Base-by-base conservation (phyloP, 768 basidiomycete species). In the Podaxis rugospora region DNA sequence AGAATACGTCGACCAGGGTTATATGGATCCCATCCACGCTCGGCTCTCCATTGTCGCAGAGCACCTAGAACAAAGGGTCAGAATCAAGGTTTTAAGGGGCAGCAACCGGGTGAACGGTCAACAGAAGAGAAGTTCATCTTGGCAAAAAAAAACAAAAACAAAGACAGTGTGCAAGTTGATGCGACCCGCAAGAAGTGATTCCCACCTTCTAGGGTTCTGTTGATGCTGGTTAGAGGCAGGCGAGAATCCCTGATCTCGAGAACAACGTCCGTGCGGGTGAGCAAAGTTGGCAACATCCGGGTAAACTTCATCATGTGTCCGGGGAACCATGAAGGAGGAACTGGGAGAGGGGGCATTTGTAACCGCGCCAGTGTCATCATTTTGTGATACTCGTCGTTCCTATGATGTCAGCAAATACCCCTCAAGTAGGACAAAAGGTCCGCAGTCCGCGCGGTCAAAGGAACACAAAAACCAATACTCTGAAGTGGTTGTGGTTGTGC, bases 261-360 rank as follows among this genome's bases (percentile, higher is more conserved):
- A 54, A 98, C 92, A 58, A 98, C 86, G 68, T 95, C 90, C 36
- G 92, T 93, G 63, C 87, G 86, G 35, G 87, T 83, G 44, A 98
- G 82, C 61, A 94, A 77, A 18, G 81, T 75, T 18, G 93, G 92
- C 46, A 97, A 78, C 70, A 84, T 83, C 63, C 87, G 82, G 46
- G 87, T 83, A 71, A 96, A 96, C 68, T 87, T 84, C 74, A 86
- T 88, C 95, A 97, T 98, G 74, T 98, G 95, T 36, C 95, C 95
- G 25, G 93, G 93, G 76, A 89, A 96, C 94, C 94, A 97, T 80
- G 94, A 95, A 55, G 89, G 89, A 32, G 92, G 87, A 50, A 77
- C 74, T 47, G 90, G 86, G 23, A 94, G 81, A 23, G 65, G 52
- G 54, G 78, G 78, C 59, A 75, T 70, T 18, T 74, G 74, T 14